These are phyloP conservation scores for Fraxinus paxiana DNA, from an alignment of 305 asterid genomes.

Conservation along the genomic window DNA sequence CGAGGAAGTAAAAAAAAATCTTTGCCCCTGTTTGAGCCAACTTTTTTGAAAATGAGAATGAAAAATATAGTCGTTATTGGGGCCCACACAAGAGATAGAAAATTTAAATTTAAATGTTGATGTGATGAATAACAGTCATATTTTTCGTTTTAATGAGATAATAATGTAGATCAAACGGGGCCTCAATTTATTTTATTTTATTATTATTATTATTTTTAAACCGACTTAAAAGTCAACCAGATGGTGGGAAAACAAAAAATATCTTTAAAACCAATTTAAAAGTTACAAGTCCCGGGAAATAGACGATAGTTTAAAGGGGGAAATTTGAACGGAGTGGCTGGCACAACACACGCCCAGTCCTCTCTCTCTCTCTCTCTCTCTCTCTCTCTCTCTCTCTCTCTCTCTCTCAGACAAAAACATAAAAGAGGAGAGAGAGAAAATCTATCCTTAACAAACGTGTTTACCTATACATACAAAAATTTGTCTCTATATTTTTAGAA, in stretches of 20 bases:
- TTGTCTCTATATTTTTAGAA: conserved; percentile 1
- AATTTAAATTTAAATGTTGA: too few relatives aligned
- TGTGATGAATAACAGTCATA: too few relatives aligned
- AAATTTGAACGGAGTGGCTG: conserved; percentile 21
- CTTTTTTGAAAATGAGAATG: too few relatives aligned
- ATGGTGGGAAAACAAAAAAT: background rate
- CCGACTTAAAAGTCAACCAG: background rate
- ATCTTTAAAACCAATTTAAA: background rate
- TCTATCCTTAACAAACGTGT: background rate
- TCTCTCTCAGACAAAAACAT: background rate
- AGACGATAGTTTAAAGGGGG: conserved; percentile 18
- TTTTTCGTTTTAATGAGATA: too few relatives aligned
- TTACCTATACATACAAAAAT: background rate
- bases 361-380: background rate
- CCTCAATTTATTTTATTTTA: background rate
- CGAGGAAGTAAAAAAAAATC: too few relatives aligned
- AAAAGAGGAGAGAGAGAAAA: background rate
- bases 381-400: background rate
- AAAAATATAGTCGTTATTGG: too few relatives aligned
- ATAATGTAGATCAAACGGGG: too few relatives aligned
- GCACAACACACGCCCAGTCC: conserved; percentile 3
- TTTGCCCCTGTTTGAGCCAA: too few relatives aligned
- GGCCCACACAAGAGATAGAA: too few relatives aligned
- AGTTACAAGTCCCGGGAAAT: background rate
- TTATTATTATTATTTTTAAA: too few relatives aligned